These are phyloP conservation scores for Neurospora crassa DNA, from an alignment of 2,329 filamentous ascomycete genomes.

Conservation along the genomic window DNA sequence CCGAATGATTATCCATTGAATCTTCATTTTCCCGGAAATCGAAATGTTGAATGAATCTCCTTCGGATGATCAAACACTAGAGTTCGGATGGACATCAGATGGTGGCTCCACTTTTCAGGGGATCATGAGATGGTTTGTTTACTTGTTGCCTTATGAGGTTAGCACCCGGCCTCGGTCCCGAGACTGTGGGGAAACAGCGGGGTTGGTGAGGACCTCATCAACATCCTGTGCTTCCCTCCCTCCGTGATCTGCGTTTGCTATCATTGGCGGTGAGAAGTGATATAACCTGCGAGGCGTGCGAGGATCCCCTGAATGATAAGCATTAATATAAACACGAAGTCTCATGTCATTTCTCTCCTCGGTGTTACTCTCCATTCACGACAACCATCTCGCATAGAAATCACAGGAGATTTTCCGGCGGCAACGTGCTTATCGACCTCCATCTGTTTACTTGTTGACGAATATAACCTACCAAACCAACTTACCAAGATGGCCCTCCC, in stretches of 20 bases:
- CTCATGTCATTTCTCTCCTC: not conserved
- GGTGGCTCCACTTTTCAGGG: not conserved
- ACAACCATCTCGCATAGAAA: not conserved
- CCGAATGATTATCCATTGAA: not conserved
- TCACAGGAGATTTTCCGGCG: not conserved
- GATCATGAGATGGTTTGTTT: not conserved
- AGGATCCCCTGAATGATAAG: not conserved
- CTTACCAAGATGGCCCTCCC: constrained; percentile 1
- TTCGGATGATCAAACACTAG: not conserved
- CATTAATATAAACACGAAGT: not conserved
- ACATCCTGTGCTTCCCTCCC: not conserved
- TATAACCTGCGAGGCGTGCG: not conserved
- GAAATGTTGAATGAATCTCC: not conserved
- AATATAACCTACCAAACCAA: not conserved
- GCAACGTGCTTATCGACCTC: not conserved
- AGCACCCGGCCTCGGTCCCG: not conserved
- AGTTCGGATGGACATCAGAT: not conserved
- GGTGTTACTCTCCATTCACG: not conserved
- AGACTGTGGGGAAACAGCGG: not conserved
- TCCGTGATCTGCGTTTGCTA: not conserved
- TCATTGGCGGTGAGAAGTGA: not conserved
- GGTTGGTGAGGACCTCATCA: not conserved
- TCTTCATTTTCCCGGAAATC: not conserved
- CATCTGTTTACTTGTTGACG: not conserved
- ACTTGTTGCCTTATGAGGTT: not conserved